Evolutionary conservation across 305 asterid genomes (phyloP).

Genomic region (Fraxinus baroniana): DNA sequence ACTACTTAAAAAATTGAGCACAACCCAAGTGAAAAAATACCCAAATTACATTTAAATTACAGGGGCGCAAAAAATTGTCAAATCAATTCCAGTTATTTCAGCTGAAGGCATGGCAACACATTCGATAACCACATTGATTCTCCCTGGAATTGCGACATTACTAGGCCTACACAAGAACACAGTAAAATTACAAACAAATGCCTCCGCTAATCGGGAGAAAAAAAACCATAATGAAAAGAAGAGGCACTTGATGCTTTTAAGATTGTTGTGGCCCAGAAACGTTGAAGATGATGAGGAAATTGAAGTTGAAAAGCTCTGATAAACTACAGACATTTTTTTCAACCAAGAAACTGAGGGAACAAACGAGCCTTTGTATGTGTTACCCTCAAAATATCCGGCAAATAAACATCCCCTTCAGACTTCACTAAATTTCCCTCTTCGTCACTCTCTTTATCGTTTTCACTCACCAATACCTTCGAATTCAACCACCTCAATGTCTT

Average conservation of each 20-base stretch:
- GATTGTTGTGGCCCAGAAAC: conserved; percentile 51
- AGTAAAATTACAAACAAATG: neutral
- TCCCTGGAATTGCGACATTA: conserved; percentile 44
- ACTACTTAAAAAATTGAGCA: neutral
- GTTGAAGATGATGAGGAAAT: conserved; percentile 61
- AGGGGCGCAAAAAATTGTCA: neutral
- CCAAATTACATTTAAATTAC: neutral
- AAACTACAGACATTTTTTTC: conserved; percentile 54
- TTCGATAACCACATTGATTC: conserved; percentile 39
- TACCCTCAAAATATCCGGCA: conserved; percentile 44
- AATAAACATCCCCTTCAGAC: conserved; percentile 24
- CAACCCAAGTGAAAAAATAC: neutral
- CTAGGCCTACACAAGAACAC: conserved; percentile 40
- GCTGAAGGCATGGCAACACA: conserved; percentile 66
- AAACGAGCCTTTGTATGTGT: neutral
- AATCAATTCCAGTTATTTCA: conserved; percentile 57
- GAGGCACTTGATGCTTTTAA: conserved; percentile 46
- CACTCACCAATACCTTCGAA: conserved; percentile 31
- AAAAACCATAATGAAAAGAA: neutral
- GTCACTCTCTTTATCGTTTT: neutral
- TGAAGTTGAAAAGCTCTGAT: conserved; percentile 49
- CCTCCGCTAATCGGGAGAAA: conserved; percentile 6
- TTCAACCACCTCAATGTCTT: conserved; percentile 33
- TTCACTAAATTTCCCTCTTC: conserved; percentile 17
- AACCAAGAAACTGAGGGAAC: neutral